These are phyloP conservation scores for Aspergillus sp. DNA, from an alignment of 2,329 filamentous ascomycete species.

Conservation along the genomic window DNA sequence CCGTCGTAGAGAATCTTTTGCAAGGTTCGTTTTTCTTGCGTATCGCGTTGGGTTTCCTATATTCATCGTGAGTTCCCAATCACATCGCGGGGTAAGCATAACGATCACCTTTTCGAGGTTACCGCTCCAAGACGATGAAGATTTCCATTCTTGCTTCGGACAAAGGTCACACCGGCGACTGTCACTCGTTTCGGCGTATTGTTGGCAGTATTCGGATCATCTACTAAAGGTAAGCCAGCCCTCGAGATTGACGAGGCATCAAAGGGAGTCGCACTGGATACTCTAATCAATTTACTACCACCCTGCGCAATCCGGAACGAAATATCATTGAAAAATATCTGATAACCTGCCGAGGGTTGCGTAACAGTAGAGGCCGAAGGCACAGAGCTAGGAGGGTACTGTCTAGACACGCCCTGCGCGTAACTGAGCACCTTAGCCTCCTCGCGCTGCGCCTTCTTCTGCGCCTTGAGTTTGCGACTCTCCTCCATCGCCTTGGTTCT, in stretches of 20 bases:
- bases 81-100: conserved; percentile 14
- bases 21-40: conserved; percentile 71
- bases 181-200: conserved; percentile 69
- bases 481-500: conserved; percentile 68
- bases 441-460: conserved; percentile 57
- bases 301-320: conserved; percentile 68
- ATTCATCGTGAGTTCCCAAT: conserved; percentile 12
- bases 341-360: conserved; percentile 45
- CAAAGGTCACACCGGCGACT: conserved; percentile 74
- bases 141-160: conserved; percentile 83
- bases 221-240: conserved; percentile 46
- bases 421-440: conserved; percentile 36
- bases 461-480: conserved; percentile 45
- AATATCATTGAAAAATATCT: conserved; percentile 66
- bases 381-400: conserved; percentile 11
- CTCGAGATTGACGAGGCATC: conserved; percentile 8
- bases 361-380: conserved; percentile 20
- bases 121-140: conserved; percentile 73
- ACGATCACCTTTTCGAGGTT: conserved; percentile 67
- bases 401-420: conserved; percentile 27
- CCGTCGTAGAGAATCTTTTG: conserved; percentile 57
- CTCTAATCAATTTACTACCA: conserved; percentile 76
- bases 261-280: conserved; percentile 56
- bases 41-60: conserved; percentile 42
- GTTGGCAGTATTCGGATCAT: conserved; percentile 56